Conservation (phyloP, 148 eudicot species). For the Heliosperma pusillum region DNA sequence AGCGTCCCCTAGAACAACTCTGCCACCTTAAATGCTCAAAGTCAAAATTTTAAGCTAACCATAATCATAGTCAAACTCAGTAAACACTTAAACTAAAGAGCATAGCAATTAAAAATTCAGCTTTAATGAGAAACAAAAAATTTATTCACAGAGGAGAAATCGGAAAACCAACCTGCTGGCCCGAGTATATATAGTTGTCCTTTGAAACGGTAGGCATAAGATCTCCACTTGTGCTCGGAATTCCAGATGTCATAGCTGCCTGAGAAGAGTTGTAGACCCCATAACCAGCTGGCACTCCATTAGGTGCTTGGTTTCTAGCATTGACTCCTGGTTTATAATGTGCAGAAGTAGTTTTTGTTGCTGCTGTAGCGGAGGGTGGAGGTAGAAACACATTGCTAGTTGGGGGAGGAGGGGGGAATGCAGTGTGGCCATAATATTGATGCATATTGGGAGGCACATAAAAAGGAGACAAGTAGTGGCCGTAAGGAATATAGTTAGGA, state of each 20-base stretch:
- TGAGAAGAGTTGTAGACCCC: conserved; percentile 34
- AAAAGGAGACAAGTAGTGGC: conserved; percentile 44
- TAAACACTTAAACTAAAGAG: background rate
- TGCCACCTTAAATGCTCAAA: no score
- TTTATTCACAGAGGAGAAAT: background rate
- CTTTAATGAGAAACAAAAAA: background rate
- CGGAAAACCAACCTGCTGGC: conserved; percentile 39
- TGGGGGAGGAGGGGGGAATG: conserved; percentile 49
- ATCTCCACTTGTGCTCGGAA: conserved; percentile 42
- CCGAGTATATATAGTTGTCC: conserved; percentile 37
- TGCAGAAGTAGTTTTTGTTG: conserved; percentile 41
- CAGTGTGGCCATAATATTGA: conserved; percentile 48
- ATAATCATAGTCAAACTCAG: no score
- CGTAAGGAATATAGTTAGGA: conserved; percentile 46
- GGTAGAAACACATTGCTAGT: conserved; percentile 43
- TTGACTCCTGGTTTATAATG: conserved; percentile 38
- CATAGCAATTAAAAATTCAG: background rate
- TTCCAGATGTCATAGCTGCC: conserved; percentile 34
- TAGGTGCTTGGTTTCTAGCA: conserved; percentile 36
- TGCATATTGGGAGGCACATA: conserved; percentile 46
- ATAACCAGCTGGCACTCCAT: conserved; percentile 45
- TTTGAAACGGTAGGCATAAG: conserved; percentile 37
- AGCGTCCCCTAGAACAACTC: no score
- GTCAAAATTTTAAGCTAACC: no score
- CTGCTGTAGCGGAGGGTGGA: conserved; percentile 38